Percentiles rank a stretch among this genome's conserved stretches.
These are phyloP conservation scores for Salix udensis DNA, from an alignment of 345 rosid genomes.

Conservation along the genomic window DNA sequence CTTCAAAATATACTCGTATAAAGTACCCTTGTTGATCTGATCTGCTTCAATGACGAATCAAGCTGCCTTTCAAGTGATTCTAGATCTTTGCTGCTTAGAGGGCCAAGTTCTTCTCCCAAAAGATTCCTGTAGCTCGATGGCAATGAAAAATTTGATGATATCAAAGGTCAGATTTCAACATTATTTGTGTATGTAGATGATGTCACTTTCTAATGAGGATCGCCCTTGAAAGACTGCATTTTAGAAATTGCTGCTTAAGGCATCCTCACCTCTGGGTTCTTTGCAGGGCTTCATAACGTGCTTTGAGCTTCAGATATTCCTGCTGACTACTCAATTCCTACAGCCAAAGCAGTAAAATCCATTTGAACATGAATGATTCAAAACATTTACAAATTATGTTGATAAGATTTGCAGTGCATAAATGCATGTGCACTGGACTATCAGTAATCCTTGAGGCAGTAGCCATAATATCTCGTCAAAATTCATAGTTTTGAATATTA, in stretches of 20 bases:
- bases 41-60: constrained; percentile 85
- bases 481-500: neutral
- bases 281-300: constrained; percentile 76
- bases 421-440: neutral
- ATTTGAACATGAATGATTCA: constrained; percentile 6
- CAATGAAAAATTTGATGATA: neutral
- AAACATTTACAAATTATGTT: neutral
- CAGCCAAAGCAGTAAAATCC: neutral
- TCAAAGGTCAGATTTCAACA: neutral
- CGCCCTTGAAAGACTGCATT: neutral
- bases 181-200: neutral
- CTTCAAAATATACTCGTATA: neutral
- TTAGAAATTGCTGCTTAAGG: neutral
- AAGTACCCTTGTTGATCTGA: constrained; percentile 75
- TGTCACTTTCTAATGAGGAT: neutral
- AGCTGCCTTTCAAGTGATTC: constrained; percentile 96
- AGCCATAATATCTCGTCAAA: neutral
- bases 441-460: neutral
- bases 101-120: constrained; percentile 88
- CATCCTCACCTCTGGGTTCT: constrained; percentile 65
- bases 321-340: constrained; percentile 89
- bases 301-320: constrained; percentile 91
- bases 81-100: constrained; percentile 78
- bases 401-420: neutral
- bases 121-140: constrained; percentile 49